phyloP scores from a whole-genome alignment of 257 asterid genomes.

The Nyctanthes arbortristis region DNA sequence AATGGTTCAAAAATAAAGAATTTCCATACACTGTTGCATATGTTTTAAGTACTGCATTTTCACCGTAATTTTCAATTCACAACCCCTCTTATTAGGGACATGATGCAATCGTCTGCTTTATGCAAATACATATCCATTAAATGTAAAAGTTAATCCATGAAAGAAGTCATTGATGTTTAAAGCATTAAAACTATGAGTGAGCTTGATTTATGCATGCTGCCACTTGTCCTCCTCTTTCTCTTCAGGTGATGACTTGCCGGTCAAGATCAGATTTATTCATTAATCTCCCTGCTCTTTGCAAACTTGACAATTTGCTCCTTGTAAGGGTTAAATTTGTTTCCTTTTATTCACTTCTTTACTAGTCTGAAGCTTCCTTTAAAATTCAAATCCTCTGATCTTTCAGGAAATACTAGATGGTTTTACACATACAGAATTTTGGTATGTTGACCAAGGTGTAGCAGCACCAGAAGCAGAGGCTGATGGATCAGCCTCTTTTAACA shows the following conservation, averaged over 20 bases:
- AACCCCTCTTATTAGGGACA: not conserved
- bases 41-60: not conserved
- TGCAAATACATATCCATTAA: not conserved
- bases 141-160: not conserved
- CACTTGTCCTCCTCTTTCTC: conserved; percentile 11
- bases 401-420: conserved; percentile 87
- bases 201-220: not conserved
- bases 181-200: too few relatives aligned
- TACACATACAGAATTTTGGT: conserved; percentile 71
- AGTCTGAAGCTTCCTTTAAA: not conserved
- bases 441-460: conserved; percentile 77
- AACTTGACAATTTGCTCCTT: conserved; percentile 86
- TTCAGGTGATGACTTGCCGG: conserved; percentile 82
- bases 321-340: conserved; percentile 47
- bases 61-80: not conserved
- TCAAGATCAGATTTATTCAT: conserved; percentile 71
- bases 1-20: not conserved
- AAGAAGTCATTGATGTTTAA: not conserved
- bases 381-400: not conserved
- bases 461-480: conserved; percentile 65
- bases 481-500: conserved; percentile 65
- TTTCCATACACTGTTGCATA: not conserved
- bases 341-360: not conserved
- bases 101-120: not conserved
- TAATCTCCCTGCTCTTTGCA: conserved; percentile 92